Evolutionary conservation across 1,284 basidiomycete genomes (phyloP).

Genomic region (Spongiforma sp.): DNA sequence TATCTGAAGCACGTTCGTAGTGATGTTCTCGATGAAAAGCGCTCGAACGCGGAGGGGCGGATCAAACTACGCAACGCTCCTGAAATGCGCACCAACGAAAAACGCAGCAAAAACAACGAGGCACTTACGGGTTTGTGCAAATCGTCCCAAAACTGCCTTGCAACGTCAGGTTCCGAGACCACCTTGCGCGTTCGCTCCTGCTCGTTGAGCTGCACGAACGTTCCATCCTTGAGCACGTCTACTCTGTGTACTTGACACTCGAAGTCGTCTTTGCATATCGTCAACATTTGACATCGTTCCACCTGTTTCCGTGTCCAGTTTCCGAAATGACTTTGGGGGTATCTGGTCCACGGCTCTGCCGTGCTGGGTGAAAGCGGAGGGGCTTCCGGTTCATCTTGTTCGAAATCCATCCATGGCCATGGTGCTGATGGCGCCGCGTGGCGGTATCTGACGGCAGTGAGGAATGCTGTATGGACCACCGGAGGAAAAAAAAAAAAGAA

Average conservation of each 20-base stretch:
- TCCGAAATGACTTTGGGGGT: conserved; percentile 55
- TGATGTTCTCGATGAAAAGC: conserved; percentile 54
- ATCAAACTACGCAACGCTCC: conserved; percentile 31
- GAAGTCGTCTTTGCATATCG: conserved; percentile 27
- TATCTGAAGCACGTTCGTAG: conserved; percentile 50
- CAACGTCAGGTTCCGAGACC: conserved; percentile 1
- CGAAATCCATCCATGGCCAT: conserved; percentile 45
- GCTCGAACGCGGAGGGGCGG: conserved; percentile 45
- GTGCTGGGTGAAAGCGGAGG: conserved; percentile 5
- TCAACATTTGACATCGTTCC: conserved; percentile 43
- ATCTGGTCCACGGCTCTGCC: conserved; percentile 34
- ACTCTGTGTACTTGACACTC: conserved; percentile 46
- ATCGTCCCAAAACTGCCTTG: conserved; percentile 23
- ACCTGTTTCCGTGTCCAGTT: conserved; percentile 57
- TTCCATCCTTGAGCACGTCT: conserved; percentile 45
- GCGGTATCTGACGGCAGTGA: conserved; percentile 30
- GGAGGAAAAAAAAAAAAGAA: background rate
- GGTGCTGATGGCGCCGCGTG: conserved; percentile 44
- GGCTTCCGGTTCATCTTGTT: conserved; percentile 23
- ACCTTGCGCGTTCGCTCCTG: conserved; percentile 7
- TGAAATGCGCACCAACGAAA: background rate
- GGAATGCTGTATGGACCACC: background rate
- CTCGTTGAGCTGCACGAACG: conserved; percentile 18
- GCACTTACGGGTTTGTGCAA: conserved; percentile 23
- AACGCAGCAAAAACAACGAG: background rate